These are phyloP conservation scores for Chloridella minuta DNA, from an alignment of 352 stramenopile species.

Conservation along the genomic window DNA sequence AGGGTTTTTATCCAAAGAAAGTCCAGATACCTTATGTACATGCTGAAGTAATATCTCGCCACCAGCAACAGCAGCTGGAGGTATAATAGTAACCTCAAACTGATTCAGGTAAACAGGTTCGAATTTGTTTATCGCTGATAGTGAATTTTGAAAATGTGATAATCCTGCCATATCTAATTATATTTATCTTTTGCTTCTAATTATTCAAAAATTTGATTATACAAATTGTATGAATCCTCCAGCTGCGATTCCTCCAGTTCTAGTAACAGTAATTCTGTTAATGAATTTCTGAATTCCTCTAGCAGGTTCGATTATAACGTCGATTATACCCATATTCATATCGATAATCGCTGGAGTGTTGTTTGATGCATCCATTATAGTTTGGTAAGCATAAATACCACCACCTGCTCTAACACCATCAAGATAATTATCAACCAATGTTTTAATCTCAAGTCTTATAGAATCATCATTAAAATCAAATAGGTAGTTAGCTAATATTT, in stretches of 20 bases:
- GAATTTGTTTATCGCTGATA: not conserved
- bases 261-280: not conserved
- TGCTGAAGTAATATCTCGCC: not conserved
- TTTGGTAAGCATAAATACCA: constrained; percentile 1
- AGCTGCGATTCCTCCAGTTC: not conserved
- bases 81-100: constrained; percentile 6
- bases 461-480: constrained; percentile 10
- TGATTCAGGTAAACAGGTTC: not conserved
- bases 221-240: too few relatives aligned
- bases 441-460: constrained; percentile 12
- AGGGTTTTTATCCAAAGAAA: constrained; percentile 9
- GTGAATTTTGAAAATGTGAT: too few relatives aligned
- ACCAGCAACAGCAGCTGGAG: not conserved
- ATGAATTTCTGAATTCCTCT: not conserved
- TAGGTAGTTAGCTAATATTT: not conserved
- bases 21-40: not conserved
- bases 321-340: constrained; percentile 11
- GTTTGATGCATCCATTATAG: constrained; percentile 12
- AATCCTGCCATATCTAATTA: too few relatives aligned
- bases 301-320: not conserved
- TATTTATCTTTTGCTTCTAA: too few relatives aligned
- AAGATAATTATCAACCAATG: not conserved
- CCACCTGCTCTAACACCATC: constrained; percentile 1
- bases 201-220: too few relatives aligned
- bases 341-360: constrained; percentile 2